These are phyloP conservation scores for Allomyces arbusculus DNA, from an alignment of 192 early-diverging fungal species.

Conservation along the genomic window DNA sequence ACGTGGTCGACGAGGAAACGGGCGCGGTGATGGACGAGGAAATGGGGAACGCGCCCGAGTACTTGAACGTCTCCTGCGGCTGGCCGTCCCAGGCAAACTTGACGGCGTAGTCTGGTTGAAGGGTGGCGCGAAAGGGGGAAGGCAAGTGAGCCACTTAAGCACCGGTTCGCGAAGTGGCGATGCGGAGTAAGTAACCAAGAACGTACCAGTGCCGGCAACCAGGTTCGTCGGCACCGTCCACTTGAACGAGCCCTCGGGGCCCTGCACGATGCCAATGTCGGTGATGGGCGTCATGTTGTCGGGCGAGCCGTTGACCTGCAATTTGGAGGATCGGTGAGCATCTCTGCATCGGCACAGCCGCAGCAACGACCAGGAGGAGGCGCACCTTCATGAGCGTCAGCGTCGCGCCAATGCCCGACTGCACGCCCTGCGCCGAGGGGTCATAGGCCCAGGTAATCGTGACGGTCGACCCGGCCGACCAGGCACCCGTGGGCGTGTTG, in stretches of 20 bases:
- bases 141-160: no score
- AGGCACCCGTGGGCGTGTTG: background rate
- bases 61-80: background rate
- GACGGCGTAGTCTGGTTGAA: background rate
- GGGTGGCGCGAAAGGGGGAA: no score
- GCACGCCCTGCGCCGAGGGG: background rate
- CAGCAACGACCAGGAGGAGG: background rate
- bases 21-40: no score
- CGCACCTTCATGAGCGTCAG: background rate
- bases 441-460: background rate
- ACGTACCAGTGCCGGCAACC: background rate
- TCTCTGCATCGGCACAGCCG: background rate
- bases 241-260: background rate
- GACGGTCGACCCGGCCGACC: background rate
- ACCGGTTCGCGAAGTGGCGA: no score
- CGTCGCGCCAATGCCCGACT: background rate
- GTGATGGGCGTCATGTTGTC: background rate
- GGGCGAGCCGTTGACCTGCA: background rate
- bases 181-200: no score
- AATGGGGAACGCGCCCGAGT: background rate
- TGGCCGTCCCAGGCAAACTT: background rate
- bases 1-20: no score
- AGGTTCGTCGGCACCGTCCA: background rate
- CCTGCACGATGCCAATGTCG: background rate
- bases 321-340: background rate